Evolutionary conservation across 2,329 filamentous ascomycete species (phyloP).

Genomic region (Leptographium flavum): DNA sequence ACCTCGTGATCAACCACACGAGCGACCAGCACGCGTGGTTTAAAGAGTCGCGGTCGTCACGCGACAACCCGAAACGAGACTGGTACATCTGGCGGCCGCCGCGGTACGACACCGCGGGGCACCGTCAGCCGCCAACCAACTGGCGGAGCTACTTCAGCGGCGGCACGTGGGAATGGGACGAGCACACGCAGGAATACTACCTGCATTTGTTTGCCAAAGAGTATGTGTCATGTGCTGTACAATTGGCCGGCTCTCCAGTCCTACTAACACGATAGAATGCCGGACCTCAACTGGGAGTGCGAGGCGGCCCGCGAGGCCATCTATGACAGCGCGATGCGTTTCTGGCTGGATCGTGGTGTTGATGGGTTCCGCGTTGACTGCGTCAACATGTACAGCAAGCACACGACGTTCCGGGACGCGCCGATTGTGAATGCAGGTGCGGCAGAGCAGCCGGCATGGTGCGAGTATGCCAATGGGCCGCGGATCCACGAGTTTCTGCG

Average conservation of each 20-base stretch:
- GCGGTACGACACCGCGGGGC: constrained; percentile 37
- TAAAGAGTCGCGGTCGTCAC: constrained; percentile 46
- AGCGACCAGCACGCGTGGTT: constrained; percentile 62
- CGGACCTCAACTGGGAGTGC: constrained; percentile 79
- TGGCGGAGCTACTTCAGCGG: constrained; percentile 51
- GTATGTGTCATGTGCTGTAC: neutral
- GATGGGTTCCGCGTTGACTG: constrained; percentile 64
- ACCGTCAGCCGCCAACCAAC: constrained; percentile 59
- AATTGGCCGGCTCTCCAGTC: neutral
- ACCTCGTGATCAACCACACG: constrained; percentile 68
- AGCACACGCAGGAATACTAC: constrained; percentile 60
- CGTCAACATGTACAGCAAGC: constrained; percentile 60
- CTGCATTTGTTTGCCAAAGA: constrained; percentile 54
- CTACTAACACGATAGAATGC: constrained; percentile 38
- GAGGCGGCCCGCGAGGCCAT: constrained; percentile 52
- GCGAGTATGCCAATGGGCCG: constrained; percentile 54
- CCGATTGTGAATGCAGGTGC: constrained; percentile 25
- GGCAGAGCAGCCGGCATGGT: constrained; percentile 35
- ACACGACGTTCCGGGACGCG: constrained; percentile 38
- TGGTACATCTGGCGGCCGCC: constrained; percentile 27
- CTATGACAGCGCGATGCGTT: constrained; percentile 57
- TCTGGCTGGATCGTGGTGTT: constrained; percentile 64
- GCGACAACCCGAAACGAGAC: constrained; percentile 47
- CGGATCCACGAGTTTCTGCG: constrained; percentile 52
- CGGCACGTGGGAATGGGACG: constrained; percentile 57